A percentile compares a stretch with the other conserved stretches of the same genome.
Conservation (phyloP, 345 rosid species). For the Ceriops tagal region DNA sequence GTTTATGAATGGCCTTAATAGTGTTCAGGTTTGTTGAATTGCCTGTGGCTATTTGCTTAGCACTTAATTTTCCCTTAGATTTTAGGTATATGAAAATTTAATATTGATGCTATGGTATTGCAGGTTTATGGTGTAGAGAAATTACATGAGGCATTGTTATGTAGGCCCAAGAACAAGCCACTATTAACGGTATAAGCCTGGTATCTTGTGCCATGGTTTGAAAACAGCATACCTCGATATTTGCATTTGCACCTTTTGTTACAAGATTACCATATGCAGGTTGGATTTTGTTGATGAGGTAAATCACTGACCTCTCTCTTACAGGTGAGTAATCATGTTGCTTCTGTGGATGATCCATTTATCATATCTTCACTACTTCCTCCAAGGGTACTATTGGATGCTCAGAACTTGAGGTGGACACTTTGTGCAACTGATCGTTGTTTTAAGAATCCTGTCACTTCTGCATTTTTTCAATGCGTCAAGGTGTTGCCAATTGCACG, state of each 20-base stretch:
- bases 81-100: neutral
- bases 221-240: neutral
- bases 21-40: slow-evolving; percentile 58
- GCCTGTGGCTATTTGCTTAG: too few relatives aligned
- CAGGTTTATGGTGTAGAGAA: slow-evolving; percentile 95
- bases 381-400: slow-evolving; percentile 68
- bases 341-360: slow-evolving; percentile 91
- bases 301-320: neutral
- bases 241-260: neutral
- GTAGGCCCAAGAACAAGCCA: slow-evolving; percentile 68
- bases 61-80: neutral
- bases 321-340: slow-evolving; percentile 97
- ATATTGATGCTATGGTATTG: neutral
- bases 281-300: slow-evolving; percentile 5
- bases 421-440: slow-evolving; percentile 95
- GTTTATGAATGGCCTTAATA: slow-evolving; percentile 92
- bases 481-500: slow-evolving; percentile 91
- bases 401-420: slow-evolving; percentile 89
- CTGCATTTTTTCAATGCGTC: slow-evolving; percentile 83
- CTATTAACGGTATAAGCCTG: slow-evolving; percentile 66
- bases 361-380: slow-evolving; percentile 91
- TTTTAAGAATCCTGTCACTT: slow-evolving; percentile 76
- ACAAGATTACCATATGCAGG: neutral
- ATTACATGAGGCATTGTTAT: slow-evolving; percentile 77
- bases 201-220: neutral